Base-by-base conservation (phyloP, 2,329 filamentous ascomycete species). In the Arthroderma sp. region DNA sequence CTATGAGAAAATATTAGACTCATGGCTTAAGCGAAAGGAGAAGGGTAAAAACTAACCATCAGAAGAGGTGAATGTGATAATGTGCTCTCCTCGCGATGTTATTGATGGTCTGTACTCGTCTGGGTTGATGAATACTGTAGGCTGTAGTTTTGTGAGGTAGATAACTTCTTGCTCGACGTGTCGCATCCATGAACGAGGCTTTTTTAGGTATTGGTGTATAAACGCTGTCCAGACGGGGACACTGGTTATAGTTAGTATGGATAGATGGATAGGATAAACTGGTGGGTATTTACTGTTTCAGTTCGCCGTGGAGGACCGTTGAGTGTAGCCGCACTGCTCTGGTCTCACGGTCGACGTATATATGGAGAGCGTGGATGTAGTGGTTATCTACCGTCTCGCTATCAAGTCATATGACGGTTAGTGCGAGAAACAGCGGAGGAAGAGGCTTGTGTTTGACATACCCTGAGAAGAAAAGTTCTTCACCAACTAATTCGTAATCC, bases 161-260 rank as follows among this genome's bases (percentile, higher is more conserved):
- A 81, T 67, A 1, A 74, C 73, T 39, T 70, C 74, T 1, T 72
- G 54, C 1, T 71, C 71, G 0, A 73, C 62, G 9, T 67, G 68
- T 41, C 72, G 73, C 58, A 79, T 72, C 79, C 80, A 82, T 35
- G 68, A 70, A 8, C 33, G n/a, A 4, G 67, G 72, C 55, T 73
- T 70, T 28, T 69, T 68, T 35, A 80, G 67, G 56, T 77, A 74
- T 23, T 74, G 68, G 0, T 76, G 78, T 19, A 81, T 72, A 60
- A 81, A 81, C 0, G 78, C 78, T 1, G 80, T 84, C 81, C 81
- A 84, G 57, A 84, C 77, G 0, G 81, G 81, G 1, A 79, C 77
- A 19, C 75, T 76, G 53, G 15, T 56, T 8, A 5, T n/a, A 38
- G 4, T 28, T 25, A 44, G 39, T 19, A 37, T 51, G 49, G 17